Base-by-base conservation (phyloP, 306 rosid species). In the Erythrophleum fordii region DNA sequence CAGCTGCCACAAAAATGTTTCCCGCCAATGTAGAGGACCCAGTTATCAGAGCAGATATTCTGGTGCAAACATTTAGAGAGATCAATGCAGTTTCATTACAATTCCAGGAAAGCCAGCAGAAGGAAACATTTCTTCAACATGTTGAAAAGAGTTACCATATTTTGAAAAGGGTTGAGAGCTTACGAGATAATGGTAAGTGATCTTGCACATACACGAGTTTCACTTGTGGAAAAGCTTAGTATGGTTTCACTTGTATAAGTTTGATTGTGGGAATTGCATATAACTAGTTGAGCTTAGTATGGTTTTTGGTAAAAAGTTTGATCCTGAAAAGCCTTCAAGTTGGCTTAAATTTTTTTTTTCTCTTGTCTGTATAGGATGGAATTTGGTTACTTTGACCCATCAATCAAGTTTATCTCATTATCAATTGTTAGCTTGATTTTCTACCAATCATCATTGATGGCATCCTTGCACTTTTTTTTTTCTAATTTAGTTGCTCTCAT, bases 1-100 rank as follows among this genome's bases (percentile, higher is more conserved):
- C 90, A 11, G 85, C 88, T 83, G 90, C 90, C 59, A 87, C 89
- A 11, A 91, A 92, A 83, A 93, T 96, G 97, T 92, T 96, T 74
- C 99, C 99, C 56, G 97, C 97, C 77, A 90, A 87, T 77, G 87
- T 96, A 20, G 99, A 96, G 88, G 99, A 96, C 80, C 93, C 96
- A 48, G 81, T 74, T 83, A 89, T 96, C 75, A 89, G 98, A 74
- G 93, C 91, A 39, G 99, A 96, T 87, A 89, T 96, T 51, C 83
- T 96, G 85, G 90, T 92, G 84, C 94, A 92, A 84, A 90, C 92
- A 53, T 85, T 96, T 73, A 89, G 95, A 88, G 97, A 93, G 85
- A 89, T 96, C 77, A 88, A 90, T 84, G 93, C 91, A 46, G 85
- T 86, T 65, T 86, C 98, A 55, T 77, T 81, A 51, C 55, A 77